These are phyloP conservation scores for Chlorella sp. DNA, from an alignment of 139 green algal species.

Conservation along the genomic window DNA sequence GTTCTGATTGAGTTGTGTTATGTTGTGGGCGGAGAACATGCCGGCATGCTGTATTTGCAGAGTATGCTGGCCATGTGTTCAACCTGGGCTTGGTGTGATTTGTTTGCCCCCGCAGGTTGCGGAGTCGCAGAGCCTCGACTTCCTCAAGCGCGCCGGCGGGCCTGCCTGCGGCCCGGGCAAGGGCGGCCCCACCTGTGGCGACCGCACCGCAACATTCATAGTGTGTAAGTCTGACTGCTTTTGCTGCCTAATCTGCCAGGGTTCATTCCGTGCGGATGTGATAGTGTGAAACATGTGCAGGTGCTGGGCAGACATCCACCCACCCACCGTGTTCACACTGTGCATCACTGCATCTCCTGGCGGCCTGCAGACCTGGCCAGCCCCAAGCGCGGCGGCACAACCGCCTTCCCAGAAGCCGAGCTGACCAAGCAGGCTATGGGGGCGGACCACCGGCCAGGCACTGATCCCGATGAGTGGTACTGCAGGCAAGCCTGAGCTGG, in stretches of 20 bases:
- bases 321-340: too few relatives aligned
- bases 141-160: constrained; percentile 51
- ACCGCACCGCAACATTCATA: constrained; percentile 56
- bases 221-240: not conserved
- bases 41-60: too few relatives aligned
- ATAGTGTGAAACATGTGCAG: too few relatives aligned
- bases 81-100: too few relatives aligned
- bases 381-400: constrained; percentile 36
- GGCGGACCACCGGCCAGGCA: not conserved
- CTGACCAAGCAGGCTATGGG: not conserved
- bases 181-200: constrained; percentile 49
- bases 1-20: too few relatives aligned
- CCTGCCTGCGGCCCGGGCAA: constrained; percentile 41
- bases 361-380: not conserved
- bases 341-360: not conserved
- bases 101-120: not conserved
- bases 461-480: constrained; percentile 38
- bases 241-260: too few relatives aligned
- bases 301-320: too few relatives aligned
- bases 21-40: too few relatives aligned
- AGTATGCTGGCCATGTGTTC: too few relatives aligned
- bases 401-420: constrained; percentile 42
- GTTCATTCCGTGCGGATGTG: too few relatives aligned
- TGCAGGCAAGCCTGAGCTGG: constrained; percentile 9
- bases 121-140: constrained; percentile 30